Conservation (phyloP, 1,284 basidiomycete species). For the Trichosporon ovoides region DNA sequence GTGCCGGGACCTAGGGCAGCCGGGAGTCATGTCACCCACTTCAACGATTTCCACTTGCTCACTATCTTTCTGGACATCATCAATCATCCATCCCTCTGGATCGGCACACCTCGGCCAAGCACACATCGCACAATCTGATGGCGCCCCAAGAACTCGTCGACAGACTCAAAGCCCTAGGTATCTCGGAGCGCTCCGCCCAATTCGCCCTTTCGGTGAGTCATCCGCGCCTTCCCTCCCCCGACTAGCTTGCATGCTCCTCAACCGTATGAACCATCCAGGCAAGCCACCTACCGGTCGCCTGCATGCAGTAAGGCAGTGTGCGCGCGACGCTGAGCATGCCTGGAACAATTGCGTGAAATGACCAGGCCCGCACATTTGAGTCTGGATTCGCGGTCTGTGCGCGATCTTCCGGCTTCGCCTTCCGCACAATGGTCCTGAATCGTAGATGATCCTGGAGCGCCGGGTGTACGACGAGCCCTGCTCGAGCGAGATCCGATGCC, state of each 20-base stretch:
- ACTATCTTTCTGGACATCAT: background rate
- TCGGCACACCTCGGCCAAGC: background rate
- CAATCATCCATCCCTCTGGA: background rate
- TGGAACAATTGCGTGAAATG: too few species aligned
- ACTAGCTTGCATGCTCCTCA: background rate
- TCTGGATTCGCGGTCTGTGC: background rate
- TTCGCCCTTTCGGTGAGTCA: constrained; percentile 42
- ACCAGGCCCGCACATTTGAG: too few species aligned
- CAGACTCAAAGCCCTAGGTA: constrained; percentile 39
- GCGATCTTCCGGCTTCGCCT: background rate
- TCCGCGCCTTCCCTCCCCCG: too few species aligned
- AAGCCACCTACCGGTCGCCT: too few species aligned
- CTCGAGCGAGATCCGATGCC: background rate
- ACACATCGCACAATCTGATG: background rate
- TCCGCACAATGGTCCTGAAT: background rate
- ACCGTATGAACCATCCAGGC: background rate
- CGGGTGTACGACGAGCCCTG: background rate
- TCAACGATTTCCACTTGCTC: too few species aligned
- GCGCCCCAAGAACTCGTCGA: constrained; percentile 28
- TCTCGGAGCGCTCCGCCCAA: constrained; percentile 39
- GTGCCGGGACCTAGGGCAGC: too few species aligned
- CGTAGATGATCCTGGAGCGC: background rate
- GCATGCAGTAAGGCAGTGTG: too few species aligned
- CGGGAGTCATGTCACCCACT: too few species aligned
- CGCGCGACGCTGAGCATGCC: too few species aligned